A percentile compares a stretch with the other conserved stretches of the same genome.
These are phyloP conservation scores for Capillidium rhysosporum DNA, from an alignment of 371 early-diverging fungal genomes.

Conservation along the genomic window DNA sequence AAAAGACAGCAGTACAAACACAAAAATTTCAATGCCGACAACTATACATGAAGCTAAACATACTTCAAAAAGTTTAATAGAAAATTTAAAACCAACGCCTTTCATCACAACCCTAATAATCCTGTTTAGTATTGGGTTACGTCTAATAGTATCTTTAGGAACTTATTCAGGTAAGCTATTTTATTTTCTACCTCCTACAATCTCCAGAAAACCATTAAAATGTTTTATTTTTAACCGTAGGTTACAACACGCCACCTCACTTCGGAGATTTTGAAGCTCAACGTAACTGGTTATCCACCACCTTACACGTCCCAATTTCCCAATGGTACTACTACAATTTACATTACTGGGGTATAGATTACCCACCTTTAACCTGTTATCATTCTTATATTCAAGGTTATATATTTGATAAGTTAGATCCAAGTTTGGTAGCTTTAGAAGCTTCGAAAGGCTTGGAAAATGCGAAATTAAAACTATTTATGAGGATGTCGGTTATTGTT, in stretches of 20 bases:
- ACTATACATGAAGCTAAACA: too few species aligned
- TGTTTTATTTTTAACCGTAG: too few species aligned
- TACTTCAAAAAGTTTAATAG: too few species aligned
- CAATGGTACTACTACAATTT: constrained; percentile 80
- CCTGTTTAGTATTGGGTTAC: not conserved
- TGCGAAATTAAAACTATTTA: constrained; percentile 51
- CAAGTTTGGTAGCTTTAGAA: constrained; percentile 68
- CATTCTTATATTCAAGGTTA: not conserved
- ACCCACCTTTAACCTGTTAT: constrained; percentile 88
- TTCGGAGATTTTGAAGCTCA: constrained; percentile 96
- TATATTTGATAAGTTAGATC: constrained; percentile 53
- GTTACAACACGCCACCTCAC: constrained; percentile 36
- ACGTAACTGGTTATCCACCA: constrained; percentile 93
- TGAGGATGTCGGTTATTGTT: constrained; percentile 64
- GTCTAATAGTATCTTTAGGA: not conserved
- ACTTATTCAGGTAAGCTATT: not conserved
- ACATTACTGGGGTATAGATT: constrained; percentile 89
- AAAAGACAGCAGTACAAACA: too few species aligned
- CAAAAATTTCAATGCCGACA: too few species aligned
- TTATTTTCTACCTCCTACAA: not conserved
- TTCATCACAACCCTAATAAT: not conserved
- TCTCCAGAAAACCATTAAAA: too few species aligned
- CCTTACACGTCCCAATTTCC: constrained; percentile 42
- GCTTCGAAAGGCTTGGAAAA: constrained; percentile 67
- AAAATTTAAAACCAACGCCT: not conserved